Percentiles rank a stretch among this genome's conserved stretches.
Evolutionary conservation across 306 rosid species (phyloP).

Genomic region (Gillenia trifoliata): DNA sequence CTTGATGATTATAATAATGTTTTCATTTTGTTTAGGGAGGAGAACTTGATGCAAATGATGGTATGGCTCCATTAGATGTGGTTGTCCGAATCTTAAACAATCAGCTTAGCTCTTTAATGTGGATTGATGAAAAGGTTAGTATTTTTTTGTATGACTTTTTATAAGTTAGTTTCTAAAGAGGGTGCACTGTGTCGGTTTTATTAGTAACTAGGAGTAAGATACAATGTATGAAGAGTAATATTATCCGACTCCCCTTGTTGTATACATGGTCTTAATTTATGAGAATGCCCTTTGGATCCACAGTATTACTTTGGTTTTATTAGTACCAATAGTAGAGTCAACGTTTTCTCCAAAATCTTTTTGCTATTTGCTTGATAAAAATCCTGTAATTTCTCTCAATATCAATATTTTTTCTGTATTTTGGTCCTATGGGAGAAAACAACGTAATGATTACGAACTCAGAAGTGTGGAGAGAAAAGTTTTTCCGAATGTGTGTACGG

Average conservation of each 20-base stretch:
- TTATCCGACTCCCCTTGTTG: neutral
- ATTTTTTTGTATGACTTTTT: neutral
- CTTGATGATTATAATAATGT: conserved; percentile 14
- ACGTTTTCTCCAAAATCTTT: no score
- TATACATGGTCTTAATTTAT: neutral
- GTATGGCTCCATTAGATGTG: conserved; percentile 76
- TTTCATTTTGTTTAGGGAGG: conserved; percentile 55
- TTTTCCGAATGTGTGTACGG: neutral
- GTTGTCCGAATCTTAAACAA: conserved; percentile 87
- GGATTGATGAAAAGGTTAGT: conserved; percentile 95
- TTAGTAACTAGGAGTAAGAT: neutral
- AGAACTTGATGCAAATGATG: conserved; percentile 68
- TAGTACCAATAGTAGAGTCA: no score
- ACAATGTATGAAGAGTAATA: neutral
- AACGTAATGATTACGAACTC: neutral
- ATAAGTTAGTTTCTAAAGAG: neutral
- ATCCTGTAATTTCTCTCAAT: neutral
- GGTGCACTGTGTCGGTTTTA: neutral
- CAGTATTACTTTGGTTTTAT: neutral
- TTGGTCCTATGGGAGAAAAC: neutral
- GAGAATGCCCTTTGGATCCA: neutral
- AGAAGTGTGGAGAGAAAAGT: neutral
- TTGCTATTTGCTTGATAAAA: neutral
- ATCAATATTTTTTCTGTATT: neutral
- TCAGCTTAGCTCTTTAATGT: conserved; percentile 89